Evolutionary conservation across 2,329 filamentous ascomycete species (phyloP).

Genomic region (Penicillium palitans): DNA sequence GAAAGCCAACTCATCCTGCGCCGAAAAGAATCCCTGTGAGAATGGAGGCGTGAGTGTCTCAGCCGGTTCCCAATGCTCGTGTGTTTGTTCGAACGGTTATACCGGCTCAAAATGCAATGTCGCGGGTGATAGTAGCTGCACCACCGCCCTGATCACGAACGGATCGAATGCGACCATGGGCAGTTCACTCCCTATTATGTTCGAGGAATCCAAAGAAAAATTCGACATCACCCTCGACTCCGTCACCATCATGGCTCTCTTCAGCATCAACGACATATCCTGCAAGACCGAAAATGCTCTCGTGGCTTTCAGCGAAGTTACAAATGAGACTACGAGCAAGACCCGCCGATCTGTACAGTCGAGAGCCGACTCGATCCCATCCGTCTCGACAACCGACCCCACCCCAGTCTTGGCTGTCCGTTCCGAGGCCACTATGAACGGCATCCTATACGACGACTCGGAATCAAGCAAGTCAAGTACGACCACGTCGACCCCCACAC

Average conservation of each 20-base stretch:
- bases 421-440: slow-evolving; percentile 36
- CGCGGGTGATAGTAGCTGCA: slow-evolving; percentile 55
- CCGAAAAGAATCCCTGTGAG: slow-evolving; percentile 62
- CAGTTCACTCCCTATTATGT: slow-evolving; percentile 71
- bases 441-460: slow-evolving; percentile 39
- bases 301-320: slow-evolving; percentile 72
- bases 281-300: slow-evolving; percentile 85
- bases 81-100: slow-evolving; percentile 86
- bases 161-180: slow-evolving; percentile 75
- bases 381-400: not conserved
- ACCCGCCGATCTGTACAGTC: slow-evolving; percentile 27
- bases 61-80: slow-evolving; percentile 69
- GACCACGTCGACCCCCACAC: slow-evolving; percentile 21
- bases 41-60: slow-evolving; percentile 81
- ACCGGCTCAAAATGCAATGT: slow-evolving; percentile 63
- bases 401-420: slow-evolving; percentile 24
- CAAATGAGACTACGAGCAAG: slow-evolving; percentile 23
- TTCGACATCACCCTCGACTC: slow-evolving; percentile 76
- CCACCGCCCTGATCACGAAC: slow-evolving; percentile 49
- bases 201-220: slow-evolving; percentile 63
- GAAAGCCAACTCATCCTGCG: slow-evolving; percentile 53
- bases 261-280: slow-evolving; percentile 72
- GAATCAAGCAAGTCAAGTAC: slow-evolving; percentile 24
- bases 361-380: slow-evolving; percentile 7
- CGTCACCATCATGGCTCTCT: slow-evolving; percentile 69